Base-by-base conservation (phyloP, 129 eudicot genomes). In the Gnaphalium uliginosum region DNA sequence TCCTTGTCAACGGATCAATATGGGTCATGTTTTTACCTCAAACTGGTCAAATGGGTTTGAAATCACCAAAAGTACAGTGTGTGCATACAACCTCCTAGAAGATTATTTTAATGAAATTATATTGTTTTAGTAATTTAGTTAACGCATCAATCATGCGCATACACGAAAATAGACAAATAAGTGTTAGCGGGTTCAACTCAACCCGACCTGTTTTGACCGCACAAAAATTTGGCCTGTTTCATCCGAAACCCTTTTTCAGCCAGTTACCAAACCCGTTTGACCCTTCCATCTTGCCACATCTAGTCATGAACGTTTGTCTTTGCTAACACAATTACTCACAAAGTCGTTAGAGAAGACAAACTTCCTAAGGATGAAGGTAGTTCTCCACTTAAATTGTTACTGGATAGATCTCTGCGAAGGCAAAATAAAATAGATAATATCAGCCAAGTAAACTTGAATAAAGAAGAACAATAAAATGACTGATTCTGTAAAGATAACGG, bases 351-450 rank as follows among this genome's bases (percentile, higher is more conserved):
- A 74, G 87, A 83, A 27, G 97, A 84, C 84, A 90, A 78, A 83
- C 79, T 83, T 76, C 33, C 83, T 54, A 89, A 22, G 17, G 98
- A 90, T 23, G 96, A 78, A 50, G 98, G 98, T 77, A 94, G 73
- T 73, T 82, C 68, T 30, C 98, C 98, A 65, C 91, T 90, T 81
- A 94, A 89, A 83, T 50, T 89, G 74, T 94, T 94, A 43, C 74
- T 82, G 11, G 97, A 89, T 70, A 94, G 58, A 79, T 94, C 98
- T 60, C 97, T 94, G 85, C 71, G 79, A 65, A 82, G 57, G 6
- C 56, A 27, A 59, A n/a, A 59, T 62, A 66, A 50, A 48, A 46
- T 30, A 29, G 54, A 53, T 46, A 74, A 66, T 18, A 60, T 22
- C 35, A 33, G 61, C 50, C 6, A 22, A 84, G 17, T 61, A 32